Evolutionary conservation across 2,329 filamentous ascomycete genomes (phyloP).

Genomic region (Cercospora zeina): DNA sequence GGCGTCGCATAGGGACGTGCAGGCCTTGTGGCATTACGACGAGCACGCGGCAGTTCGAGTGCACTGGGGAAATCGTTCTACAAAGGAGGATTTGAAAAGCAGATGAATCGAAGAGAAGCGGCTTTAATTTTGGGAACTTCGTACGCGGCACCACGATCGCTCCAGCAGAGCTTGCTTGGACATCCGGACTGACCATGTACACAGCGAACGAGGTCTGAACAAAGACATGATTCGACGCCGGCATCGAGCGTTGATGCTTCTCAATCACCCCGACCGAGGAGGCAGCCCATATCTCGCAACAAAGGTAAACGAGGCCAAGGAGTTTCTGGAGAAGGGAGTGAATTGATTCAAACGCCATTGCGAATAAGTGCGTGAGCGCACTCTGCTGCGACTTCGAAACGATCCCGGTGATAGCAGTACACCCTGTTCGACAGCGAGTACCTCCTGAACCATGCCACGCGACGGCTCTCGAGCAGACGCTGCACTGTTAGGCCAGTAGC

Average conservation of each 20-base stretch:
- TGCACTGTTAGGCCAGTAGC: neutral
- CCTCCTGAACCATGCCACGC: neutral
- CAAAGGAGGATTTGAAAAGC: slow-evolving; percentile 96
- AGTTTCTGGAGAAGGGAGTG: slow-evolving; percentile 75
- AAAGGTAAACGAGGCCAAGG: slow-evolving; percentile 98
- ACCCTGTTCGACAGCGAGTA: neutral
- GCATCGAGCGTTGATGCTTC: slow-evolving; percentile 90
- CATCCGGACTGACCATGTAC: neutral
- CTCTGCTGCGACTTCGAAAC: neutral
- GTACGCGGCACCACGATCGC: slow-evolving; percentile 55
- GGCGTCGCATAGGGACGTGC: slow-evolving; percentile 71
- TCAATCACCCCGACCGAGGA: slow-evolving; percentile 96
- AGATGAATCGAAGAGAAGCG: slow-evolving; percentile 91
- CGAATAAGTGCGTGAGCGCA: neutral
- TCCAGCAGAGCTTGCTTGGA: neutral
- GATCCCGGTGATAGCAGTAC: neutral
- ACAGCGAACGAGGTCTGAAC: slow-evolving; percentile 78
- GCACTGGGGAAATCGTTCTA: slow-evolving; percentile 89
- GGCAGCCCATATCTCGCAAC: slow-evolving; percentile 95
- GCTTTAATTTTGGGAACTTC: slow-evolving; percentile 85
- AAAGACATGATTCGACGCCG: slow-evolving; percentile 96
- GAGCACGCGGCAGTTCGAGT: slow-evolving; percentile 72
- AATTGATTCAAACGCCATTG: neutral
- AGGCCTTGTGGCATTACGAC: slow-evolving; percentile 82
- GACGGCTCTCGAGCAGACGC: neutral